Evolutionary conservation across 2,329 filamentous ascomycete genomes (phyloP).

Genomic region (Dactylellina drechsleri): DNA sequence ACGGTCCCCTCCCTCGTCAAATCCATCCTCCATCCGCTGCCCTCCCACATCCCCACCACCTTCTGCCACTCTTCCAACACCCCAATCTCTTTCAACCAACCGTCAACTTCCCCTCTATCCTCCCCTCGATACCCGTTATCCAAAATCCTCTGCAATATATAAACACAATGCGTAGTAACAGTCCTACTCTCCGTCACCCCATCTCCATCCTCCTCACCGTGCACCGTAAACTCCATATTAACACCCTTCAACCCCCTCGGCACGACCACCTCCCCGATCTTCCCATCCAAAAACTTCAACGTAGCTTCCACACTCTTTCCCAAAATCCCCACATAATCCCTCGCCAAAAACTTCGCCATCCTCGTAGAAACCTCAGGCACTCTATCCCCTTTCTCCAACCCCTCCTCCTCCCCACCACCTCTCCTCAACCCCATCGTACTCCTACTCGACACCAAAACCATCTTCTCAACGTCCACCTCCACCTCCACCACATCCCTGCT

Average conservation of each 20-base stretch:
- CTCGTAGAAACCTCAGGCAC: constrained; percentile 38
- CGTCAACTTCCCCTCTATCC: constrained; percentile 36
- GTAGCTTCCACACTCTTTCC: constrained; percentile 24
- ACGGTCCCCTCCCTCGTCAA: constrained; percentile 38
- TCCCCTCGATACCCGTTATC: constrained; percentile 28
- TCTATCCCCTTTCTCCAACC: constrained; percentile 21
- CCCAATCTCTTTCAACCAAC: constrained; percentile 40
- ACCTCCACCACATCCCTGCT: constrained; percentile 31
- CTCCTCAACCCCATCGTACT: constrained; percentile 37
- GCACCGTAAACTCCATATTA: constrained; percentile 32
- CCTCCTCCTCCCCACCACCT: constrained; percentile 6
- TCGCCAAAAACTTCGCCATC: constrained; percentile 18
- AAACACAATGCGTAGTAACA: constrained; percentile 38
- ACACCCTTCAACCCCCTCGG: constrained; percentile 40
- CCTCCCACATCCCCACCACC: constrained; percentile 29
- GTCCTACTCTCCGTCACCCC: constrained; percentile 33
- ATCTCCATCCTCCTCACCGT: constrained; percentile 30
- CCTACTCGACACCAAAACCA: constrained; percentile 19
- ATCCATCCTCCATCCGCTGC: constrained; percentile 43
- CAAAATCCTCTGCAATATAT: constrained; percentile 46
- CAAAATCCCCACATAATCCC: constrained; percentile 35
- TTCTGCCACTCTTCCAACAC: constrained; percentile 37
- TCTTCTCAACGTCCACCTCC: constrained; percentile 23
- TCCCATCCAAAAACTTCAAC: constrained; percentile 30
- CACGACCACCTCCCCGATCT: constrained; percentile 25